Percentiles rank a stretch among this genome's conserved stretches.
These are phyloP conservation scores for Blastobotrys apis DNA, from an alignment of 1,139 yeast genomes.

Conservation along the genomic window DNA sequence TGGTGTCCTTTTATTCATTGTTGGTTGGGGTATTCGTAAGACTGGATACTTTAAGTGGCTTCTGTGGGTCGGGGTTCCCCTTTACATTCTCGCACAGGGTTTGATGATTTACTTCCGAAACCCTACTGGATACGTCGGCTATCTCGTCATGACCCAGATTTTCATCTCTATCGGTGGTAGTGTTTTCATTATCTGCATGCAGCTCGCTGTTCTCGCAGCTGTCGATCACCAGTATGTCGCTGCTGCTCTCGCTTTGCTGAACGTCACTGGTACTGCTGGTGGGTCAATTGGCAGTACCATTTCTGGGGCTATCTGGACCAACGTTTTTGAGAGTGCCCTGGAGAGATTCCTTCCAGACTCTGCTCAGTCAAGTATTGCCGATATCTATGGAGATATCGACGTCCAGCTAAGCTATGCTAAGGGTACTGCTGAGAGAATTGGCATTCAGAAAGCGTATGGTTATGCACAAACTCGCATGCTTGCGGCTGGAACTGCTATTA, in stretches of 20 bases:
- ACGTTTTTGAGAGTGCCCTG: conserved; percentile 26
- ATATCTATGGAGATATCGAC: conserved; percentile 15
- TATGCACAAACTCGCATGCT: conserved; percentile 19
- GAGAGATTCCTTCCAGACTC: conserved; percentile 20
- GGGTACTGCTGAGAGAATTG: conserved; percentile 17
- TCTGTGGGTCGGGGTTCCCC: conserved; percentile 32
- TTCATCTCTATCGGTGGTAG: conserved; percentile 36
- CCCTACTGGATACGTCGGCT: conserved; percentile 27
- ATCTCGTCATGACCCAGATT: conserved; percentile 34
- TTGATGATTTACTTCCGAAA: conserved; percentile 34
- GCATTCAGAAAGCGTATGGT: conserved; percentile 18
- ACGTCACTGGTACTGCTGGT: conserved; percentile 28
- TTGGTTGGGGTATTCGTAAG: conserved; percentile 31
- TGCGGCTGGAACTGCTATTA: conserved; percentile 17
- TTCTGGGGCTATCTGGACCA: conserved; percentile 33
- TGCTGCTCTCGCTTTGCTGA: conserved; percentile 28
- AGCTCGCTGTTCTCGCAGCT: conserved; percentile 32
- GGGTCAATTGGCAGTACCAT: conserved; percentile 34
- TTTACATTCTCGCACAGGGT: conserved; percentile 32
- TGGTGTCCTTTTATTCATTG: conserved; percentile 31
- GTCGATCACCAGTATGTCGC: conserved; percentile 27
- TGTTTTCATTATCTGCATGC: conserved; percentile 28
- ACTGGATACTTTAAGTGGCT: conserved; percentile 32
- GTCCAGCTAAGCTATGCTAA: conserved; percentile 16
- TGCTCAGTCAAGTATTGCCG: conserved; percentile 10